Evolutionary conservation across 148 eudicot genomes (phyloP).

Genomic region (Chenopodium album): DNA sequence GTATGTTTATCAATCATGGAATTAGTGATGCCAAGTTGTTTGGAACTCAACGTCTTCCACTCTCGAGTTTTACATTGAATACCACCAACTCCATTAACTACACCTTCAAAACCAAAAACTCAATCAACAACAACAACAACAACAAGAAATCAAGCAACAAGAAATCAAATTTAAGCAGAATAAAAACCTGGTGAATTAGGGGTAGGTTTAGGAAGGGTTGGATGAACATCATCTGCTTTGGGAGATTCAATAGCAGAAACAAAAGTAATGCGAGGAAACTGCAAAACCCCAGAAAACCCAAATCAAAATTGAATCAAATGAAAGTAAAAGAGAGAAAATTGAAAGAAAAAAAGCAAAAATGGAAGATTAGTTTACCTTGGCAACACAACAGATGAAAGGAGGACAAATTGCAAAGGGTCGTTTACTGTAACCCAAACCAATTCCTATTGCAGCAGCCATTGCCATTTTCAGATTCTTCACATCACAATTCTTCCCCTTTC

Average conservation of each 20-base stretch:
- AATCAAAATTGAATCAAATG: too few species aligned
- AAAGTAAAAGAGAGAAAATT: too few species aligned
- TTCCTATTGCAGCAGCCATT: slow-evolving; percentile 18
- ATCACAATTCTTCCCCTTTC: too few species aligned
- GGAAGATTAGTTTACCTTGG: neutral
- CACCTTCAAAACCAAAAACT: neutral
- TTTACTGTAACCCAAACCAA: neutral
- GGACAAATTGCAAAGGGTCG: slow-evolving; percentile 15
- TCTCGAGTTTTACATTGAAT: neutral
- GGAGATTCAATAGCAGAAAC: slow-evolving; percentile 23
- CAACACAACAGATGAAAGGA: slow-evolving; percentile 13
- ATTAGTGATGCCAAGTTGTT: slow-evolving; percentile 27
- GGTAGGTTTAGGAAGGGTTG: neutral
- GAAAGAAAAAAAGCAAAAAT: too few species aligned
- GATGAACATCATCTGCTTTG: neutral
- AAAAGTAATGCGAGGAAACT: slow-evolving; percentile 21
- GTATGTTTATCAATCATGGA: slow-evolving; percentile 31
- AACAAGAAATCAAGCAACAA: neutral
- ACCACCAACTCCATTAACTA: slow-evolving; percentile 2
- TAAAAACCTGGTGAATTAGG: slow-evolving; percentile 3
- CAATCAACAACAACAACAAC: neutral
- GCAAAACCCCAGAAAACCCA: too few species aligned
- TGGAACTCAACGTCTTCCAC: slow-evolving; percentile 30
- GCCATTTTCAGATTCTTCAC: neutral
- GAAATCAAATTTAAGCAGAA: neutral